These are phyloP conservation scores for Phytophthora citricola DNA, from an alignment of 352 stramenopile genomes.

Conservation along the genomic window DNA sequence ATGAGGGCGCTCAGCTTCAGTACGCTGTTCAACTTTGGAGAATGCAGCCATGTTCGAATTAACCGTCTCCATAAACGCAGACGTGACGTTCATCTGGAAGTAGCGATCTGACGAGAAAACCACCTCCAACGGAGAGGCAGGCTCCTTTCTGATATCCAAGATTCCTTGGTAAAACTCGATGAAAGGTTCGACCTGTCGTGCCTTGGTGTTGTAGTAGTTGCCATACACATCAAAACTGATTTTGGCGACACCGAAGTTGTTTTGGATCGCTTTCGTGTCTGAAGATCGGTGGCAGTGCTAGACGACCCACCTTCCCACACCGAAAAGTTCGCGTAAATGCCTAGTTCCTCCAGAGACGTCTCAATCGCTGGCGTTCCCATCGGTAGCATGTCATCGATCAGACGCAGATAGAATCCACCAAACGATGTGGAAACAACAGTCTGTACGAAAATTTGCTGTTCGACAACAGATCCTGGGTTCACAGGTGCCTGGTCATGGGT, in stretches of 20 bases:
- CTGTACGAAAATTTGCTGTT: conserved; percentile 75
- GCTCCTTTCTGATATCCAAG: conserved; percentile 82
- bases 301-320: conserved; percentile 64
- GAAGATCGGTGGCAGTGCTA: conserved; percentile 41
- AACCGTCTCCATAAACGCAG: conserved; percentile 82
- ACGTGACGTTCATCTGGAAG: conserved; percentile 88
- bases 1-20: conserved; percentile 64
- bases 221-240: conserved; percentile 85
- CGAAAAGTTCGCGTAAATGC: conserved; percentile 75
- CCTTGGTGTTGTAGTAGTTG: conserved; percentile 90
- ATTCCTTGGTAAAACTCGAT: conserved; percentile 87
- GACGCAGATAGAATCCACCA: conserved; percentile 86
- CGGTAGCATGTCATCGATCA: conserved; percentile 86
- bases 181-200: conserved; percentile 81
- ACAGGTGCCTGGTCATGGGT: conserved; percentile 23
- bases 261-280: conserved; percentile 54
- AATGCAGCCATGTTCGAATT: conserved; percentile 76
- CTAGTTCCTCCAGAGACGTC: conserved; percentile 77
- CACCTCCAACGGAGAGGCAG: conserved; percentile 62
- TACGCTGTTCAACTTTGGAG: conserved; percentile 57
- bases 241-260: conserved; percentile 78
- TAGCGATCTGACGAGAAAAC: conserved; percentile 85
- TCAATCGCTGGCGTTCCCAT: conserved; percentile 81
- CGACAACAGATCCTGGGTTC: conserved; percentile 22
- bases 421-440: conserved; percentile 85